phyloP scores from a whole-genome alignment of 2,329 filamentous ascomycete species.

The Xylariaceae sp. region DNA sequence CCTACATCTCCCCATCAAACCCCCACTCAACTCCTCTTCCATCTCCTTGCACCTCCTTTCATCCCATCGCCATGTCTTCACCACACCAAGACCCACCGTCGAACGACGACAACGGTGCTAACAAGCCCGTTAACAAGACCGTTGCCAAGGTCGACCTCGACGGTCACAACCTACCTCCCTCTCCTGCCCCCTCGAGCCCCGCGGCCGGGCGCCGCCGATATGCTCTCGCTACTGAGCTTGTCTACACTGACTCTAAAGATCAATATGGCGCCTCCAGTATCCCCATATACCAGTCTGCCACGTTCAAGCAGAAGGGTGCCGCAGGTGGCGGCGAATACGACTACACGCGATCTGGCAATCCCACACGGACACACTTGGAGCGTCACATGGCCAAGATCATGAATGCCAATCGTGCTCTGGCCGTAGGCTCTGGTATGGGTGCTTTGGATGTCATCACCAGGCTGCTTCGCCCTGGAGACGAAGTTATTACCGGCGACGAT shows the following conservation, averaged over 20 bases:
- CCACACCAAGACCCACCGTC: conserved; percentile 30
- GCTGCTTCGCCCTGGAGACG: conserved; percentile 83
- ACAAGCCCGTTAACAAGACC: conserved; percentile 46
- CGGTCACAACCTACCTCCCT: conserved; percentile 81
- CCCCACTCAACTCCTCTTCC: background rate
- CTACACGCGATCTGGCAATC: conserved; percentile 96
- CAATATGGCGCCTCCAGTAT: conserved; percentile 96
- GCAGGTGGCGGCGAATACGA: conserved; percentile 86
- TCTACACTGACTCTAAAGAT: conserved; percentile 92
- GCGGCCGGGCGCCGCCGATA: conserved; percentile 76
- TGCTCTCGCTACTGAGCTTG: conserved; percentile 89
- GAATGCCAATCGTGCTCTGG: conserved; percentile 85
- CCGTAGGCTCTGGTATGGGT: conserved; percentile 95
- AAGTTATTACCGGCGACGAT: conserved; percentile 95
- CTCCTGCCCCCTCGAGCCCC: conserved; percentile 87
- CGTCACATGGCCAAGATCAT: conserved; percentile 98
- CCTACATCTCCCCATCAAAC: background rate
- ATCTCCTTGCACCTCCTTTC: background rate
- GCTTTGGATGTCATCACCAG: conserved; percentile 94
- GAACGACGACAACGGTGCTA: conserved; percentile 31
- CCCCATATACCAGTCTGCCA: conserved; percentile 97
- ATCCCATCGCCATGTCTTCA: conserved; percentile 20
- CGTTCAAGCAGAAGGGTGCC: conserved; percentile 88
- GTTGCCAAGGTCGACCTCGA: conserved; percentile 67
- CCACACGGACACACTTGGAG: conserved; percentile 91